These are phyloP conservation scores for Fistulina hepatica DNA, from an alignment of 1,284 basidiomycete genomes.

Conservation along the genomic window DNA sequence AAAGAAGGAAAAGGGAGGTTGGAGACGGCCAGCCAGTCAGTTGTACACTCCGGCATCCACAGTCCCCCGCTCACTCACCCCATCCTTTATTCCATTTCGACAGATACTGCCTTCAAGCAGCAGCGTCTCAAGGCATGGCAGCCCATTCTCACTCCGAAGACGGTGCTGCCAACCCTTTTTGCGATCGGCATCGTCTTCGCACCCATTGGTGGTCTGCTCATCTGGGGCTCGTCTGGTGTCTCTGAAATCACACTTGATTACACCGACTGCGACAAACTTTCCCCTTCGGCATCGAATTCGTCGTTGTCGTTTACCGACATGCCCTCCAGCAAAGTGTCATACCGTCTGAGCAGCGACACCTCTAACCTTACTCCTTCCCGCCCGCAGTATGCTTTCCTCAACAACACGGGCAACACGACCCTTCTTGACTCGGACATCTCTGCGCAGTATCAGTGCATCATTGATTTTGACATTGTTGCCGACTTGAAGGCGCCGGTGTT, in stretches of 20 bases:
- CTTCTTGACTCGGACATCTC: slow-evolving; percentile 29
- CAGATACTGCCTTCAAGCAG: slow-evolving; percentile 98
- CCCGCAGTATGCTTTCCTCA: slow-evolving; percentile 64
- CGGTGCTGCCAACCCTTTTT: slow-evolving; percentile 93
- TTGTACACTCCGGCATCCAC: slow-evolving; percentile 16
- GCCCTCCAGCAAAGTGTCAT: slow-evolving; percentile 57
- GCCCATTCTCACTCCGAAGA: slow-evolving; percentile 96
- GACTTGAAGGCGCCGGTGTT: slow-evolving; percentile 73
- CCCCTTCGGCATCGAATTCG: slow-evolving; percentile 31
- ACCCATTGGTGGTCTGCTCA: slow-evolving; percentile 88
- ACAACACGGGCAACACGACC: slow-evolving; percentile 34
- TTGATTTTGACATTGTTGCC: slow-evolving; percentile 77
- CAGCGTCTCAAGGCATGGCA: slow-evolving; percentile 99
- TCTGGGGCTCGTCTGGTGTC: slow-evolving; percentile 78
- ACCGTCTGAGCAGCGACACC: slow-evolving; percentile 36
- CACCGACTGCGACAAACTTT: slow-evolving; percentile 75
- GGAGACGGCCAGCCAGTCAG: slow-evolving; percentile 82
- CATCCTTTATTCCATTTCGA: no score
- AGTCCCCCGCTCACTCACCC: slow-evolving; percentile 17
- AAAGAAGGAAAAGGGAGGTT: slow-evolving; percentile 81
- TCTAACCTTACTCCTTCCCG: slow-evolving; percentile 16
- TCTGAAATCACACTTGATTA: slow-evolving; percentile 95
- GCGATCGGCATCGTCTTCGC: slow-evolving; percentile 92
- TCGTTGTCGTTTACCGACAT: slow-evolving; percentile 39
- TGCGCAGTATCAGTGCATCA: slow-evolving; percentile 48